Evolutionary conservation across 2,329 filamentous ascomycete genomes (phyloP).

Genomic region (Falciphora oryzae): DNA sequence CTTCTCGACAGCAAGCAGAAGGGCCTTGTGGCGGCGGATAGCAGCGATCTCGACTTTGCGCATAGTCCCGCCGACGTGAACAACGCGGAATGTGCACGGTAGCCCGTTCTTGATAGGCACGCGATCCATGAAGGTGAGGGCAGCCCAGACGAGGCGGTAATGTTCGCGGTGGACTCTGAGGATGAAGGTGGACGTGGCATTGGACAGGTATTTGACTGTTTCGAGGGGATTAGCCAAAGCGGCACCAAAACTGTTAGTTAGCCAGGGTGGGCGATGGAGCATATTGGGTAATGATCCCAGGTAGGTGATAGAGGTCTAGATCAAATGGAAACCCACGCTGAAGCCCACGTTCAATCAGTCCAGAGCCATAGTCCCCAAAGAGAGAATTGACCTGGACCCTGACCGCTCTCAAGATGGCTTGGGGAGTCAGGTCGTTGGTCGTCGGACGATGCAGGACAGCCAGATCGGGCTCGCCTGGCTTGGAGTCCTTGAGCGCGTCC

Average conservation of each 20-base stretch:
- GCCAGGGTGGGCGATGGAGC: constrained; percentile 5
- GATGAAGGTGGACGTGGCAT: constrained; percentile 91
- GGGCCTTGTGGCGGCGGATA: constrained; percentile 66
- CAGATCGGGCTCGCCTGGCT: constrained; percentile 40
- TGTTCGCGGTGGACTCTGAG: constrained; percentile 76
- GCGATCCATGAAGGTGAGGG: constrained; percentile 71
- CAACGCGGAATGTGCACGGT: constrained; percentile 74
- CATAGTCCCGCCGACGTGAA: constrained; percentile 88
- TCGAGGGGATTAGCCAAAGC: neutral
- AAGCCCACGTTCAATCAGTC: constrained; percentile 58
- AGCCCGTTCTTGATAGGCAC: constrained; percentile 56
- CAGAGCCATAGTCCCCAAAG: constrained; percentile 86
- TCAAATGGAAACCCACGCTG: neutral
- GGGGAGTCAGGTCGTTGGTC: constrained; percentile 61
- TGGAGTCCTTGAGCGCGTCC: constrained; percentile 39
- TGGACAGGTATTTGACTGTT: constrained; percentile 84
- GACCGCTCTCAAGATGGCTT: constrained; percentile 62
- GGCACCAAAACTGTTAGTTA: constrained; percentile 16
- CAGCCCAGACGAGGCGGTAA: constrained; percentile 85
- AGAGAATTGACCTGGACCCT: constrained; percentile 63
- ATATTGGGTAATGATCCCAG: neutral
- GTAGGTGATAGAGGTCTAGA: neutral
- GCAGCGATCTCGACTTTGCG: constrained; percentile 88
- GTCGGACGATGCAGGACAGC: constrained; percentile 77
- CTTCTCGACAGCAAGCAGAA: constrained; percentile 62